These are phyloP conservation scores for Hordeum pubiflorum DNA, from an alignment of 202 grass and related monocot genomes.

Conservation along the genomic window DNA sequence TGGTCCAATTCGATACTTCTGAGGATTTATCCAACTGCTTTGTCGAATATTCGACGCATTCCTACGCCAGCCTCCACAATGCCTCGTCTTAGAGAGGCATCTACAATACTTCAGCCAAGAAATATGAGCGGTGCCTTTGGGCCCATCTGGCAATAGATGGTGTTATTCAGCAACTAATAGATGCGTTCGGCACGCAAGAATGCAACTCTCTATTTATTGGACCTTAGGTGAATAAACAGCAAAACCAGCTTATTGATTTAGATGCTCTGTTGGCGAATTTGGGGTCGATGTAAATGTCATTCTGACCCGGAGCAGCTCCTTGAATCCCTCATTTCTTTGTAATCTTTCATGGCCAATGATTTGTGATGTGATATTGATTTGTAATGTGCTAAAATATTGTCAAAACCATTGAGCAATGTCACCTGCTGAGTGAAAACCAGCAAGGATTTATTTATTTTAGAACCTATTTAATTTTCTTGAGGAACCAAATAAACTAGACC, in stretches of 20 bases:
- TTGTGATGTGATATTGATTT: background rate
- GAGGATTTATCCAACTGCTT: background rate
- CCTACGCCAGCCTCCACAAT: background rate
- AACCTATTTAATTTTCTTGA: no score
- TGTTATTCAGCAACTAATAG: background rate
- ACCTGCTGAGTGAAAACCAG: background rate
- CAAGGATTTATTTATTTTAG: background rate
- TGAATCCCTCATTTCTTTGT: background rate
- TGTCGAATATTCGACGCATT: background rate
- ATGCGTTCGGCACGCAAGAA: background rate
- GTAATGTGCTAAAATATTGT: background rate
- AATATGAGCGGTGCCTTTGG: background rate
- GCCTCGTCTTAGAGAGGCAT: constrained; percentile 15
- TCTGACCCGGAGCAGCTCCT: background rate
- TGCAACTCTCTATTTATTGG: background rate
- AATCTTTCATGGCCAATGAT: background rate
- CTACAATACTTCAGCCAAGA: background rate
- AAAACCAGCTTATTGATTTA: background rate
- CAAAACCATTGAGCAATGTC: background rate
- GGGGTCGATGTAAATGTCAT: constrained; percentile 17
- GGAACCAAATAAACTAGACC: no score
- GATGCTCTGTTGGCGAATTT: background rate
- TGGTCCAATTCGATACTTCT: constrained; percentile 73
- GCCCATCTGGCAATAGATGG: background rate
- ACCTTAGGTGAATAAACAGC: background rate